These are phyloP conservation scores for Austroboletus eburneus DNA, from an alignment of 768 basidiomycete species.

Conservation along the genomic window DNA sequence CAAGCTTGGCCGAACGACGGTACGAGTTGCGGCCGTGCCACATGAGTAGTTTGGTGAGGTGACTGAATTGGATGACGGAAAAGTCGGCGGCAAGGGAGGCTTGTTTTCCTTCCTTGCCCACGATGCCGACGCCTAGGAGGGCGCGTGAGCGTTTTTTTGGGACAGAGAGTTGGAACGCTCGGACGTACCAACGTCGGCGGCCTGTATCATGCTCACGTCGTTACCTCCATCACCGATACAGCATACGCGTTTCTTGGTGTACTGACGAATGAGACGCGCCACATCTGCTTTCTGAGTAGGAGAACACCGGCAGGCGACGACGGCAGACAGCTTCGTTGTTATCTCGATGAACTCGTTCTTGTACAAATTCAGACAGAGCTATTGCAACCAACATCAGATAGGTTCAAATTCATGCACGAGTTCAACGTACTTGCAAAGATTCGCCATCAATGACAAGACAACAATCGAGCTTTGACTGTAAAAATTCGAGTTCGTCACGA, in stretches of 20 bases:
- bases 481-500: conserved; percentile 85
- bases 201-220: conserved; percentile 99
- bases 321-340: conserved; percentile 91
- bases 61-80: conserved; percentile 94
- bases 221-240: conserved; percentile 99
- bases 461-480: conserved; percentile 93
- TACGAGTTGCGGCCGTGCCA: conserved; percentile 99
- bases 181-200: conserved; percentile 90
- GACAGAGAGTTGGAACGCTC: background rate
- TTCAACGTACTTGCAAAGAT: conserved; percentile 72
- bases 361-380: conserved; percentile 91
- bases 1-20: conserved; percentile 94
- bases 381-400: background rate
- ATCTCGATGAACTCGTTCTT: conserved; percentile 94
- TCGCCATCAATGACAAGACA: conserved; percentile 99
- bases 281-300: conserved; percentile 99
- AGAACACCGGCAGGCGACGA: conserved; percentile 96
- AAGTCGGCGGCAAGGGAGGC: conserved; percentile 99
- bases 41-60: conserved; percentile 90
- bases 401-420: background rate
- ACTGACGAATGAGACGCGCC: conserved; percentile 83
- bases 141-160: background rate
- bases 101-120: conserved; percentile 98
- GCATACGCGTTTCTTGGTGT: conserved; percentile 93
- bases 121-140: conserved; percentile 83